Evolutionary conservation across 176 grass and related monocot species (phyloP).

Genomic region (Hordeum vulgare): DNA sequence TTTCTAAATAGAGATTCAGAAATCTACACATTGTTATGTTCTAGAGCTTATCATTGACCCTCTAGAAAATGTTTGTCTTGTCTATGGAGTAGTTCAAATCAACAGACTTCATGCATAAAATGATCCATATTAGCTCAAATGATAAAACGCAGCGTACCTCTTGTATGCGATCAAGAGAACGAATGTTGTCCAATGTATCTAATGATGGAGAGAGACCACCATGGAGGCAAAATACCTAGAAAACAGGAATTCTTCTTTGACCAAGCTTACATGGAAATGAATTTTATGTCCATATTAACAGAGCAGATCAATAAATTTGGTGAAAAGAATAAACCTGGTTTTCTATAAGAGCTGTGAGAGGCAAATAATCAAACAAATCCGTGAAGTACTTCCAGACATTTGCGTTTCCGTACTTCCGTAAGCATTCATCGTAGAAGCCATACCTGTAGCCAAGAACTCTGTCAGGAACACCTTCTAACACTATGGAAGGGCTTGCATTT

Average conservation of each 20-base stretch:
- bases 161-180: conserved; percentile 88
- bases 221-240: conserved; percentile 91
- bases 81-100: neutral
- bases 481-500: conserved; percentile 1
- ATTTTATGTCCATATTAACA: neutral
- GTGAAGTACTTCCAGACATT: conserved; percentile 99
- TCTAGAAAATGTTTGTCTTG: neutral
- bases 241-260: conserved; percentile 1
- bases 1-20: neutral
- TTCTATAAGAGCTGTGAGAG: conserved; percentile 99
- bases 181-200: conserved; percentile 97
- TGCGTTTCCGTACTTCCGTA: conserved; percentile 98
- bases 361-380: conserved; percentile 98
- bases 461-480: conserved; percentile 16
- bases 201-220: conserved; percentile 96
- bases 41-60: neutral
- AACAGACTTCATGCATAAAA: neutral
- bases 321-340: conserved; percentile 69
- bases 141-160: conserved; percentile 50
- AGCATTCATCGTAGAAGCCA: conserved; percentile 98
- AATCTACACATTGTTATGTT: neutral
- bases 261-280: neutral
- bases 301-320: neutral
- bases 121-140: conserved; percentile 12
- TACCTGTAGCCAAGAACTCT: conserved; percentile 61